Evolutionary conservation across 768 basidiomycete species (phyloP).

Genomic region (Kondoa subrosea): DNA sequence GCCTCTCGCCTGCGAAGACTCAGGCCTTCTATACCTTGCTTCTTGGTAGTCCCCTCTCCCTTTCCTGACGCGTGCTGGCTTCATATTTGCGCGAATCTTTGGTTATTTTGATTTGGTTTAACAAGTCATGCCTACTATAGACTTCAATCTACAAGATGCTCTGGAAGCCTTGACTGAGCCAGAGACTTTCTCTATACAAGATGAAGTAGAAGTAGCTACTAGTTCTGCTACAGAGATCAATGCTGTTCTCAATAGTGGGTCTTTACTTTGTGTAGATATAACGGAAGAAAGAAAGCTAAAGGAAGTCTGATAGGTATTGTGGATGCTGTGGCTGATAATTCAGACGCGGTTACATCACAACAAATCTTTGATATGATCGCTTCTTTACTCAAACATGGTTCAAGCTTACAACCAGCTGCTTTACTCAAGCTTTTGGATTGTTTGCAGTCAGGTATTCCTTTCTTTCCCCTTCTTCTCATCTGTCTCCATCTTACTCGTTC

Average conservation of each 20-base stretch:
- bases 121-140: conserved; percentile 10
- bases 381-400: conserved; percentile 50
- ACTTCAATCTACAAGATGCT: conserved; percentile 30
- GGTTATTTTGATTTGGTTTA: neutral
- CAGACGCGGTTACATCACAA: conserved; percentile 51
- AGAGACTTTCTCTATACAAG: conserved; percentile 12
- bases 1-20: neutral
- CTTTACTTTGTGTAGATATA: no score
- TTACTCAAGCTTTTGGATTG: conserved; percentile 43
- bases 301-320: conserved; percentile 47
- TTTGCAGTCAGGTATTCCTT: conserved; percentile 56
- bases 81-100: neutral
- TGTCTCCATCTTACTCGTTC: no score
- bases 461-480: no score
- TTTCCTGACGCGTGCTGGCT: neutral
- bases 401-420: conserved; percentile 32
- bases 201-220: neutral
- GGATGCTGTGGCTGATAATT: conserved; percentile 56
- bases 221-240: neutral
- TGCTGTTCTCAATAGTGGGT: conserved; percentile 26
- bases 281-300: neutral
- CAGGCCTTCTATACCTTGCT: no score
- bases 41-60: neutral
- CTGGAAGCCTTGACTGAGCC: conserved; percentile 19
- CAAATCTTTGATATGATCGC: conserved; percentile 67